These are phyloP conservation scores for Boletus pseudo-olivaceus DNA, from an alignment of 768 basidiomycete species.

Conservation along the genomic window DNA sequence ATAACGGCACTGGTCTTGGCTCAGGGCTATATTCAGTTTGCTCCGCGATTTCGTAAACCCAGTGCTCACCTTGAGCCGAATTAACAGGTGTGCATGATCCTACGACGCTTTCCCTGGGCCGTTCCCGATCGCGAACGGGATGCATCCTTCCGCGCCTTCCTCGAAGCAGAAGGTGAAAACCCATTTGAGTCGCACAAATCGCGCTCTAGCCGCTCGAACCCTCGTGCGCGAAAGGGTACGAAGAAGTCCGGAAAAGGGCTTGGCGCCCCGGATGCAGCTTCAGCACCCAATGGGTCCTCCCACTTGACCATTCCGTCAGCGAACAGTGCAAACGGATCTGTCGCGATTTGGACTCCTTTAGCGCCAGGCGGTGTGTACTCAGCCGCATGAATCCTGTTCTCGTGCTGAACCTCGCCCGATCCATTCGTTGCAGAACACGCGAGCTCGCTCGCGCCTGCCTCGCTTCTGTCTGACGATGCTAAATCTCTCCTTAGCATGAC, in stretches of 20 bases:
- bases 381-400: not conserved
- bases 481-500: slow-evolving; percentile 30
- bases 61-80: slow-evolving; percentile 8
- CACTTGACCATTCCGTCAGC: slow-evolving; percentile 4
- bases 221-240: slow-evolving; percentile 1
- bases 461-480: slow-evolving; percentile 21
- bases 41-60: slow-evolving; percentile 3
- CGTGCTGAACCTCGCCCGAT: slow-evolving; percentile 12
- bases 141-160: slow-evolving; percentile 86
- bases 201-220: slow-evolving; percentile 11
- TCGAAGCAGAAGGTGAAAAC: slow-evolving; percentile 87
- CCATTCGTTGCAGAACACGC: slow-evolving; percentile 13
- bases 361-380: slow-evolving; percentile 23
- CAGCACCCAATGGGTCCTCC: not conserved
- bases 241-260: slow-evolving; percentile 4
- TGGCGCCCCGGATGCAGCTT: not conserved
- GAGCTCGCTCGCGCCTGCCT: slow-evolving; percentile 13
- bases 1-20: slow-evolving; percentile 1
- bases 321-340: slow-evolving; percentile 4
- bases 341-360: not conserved
- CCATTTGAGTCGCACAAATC: slow-evolving; percentile 33
- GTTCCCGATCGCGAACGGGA: slow-evolving; percentile 94
- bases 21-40: slow-evolving; percentile 2
- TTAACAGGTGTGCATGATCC: slow-evolving; percentile 74
- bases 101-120: slow-evolving; percentile 98